Percentiles rank a stretch among this genome's conserved stretches.
Conservation (phyloP, 805 yeast genomes). For the Hanseniaspora vineae region DNA sequence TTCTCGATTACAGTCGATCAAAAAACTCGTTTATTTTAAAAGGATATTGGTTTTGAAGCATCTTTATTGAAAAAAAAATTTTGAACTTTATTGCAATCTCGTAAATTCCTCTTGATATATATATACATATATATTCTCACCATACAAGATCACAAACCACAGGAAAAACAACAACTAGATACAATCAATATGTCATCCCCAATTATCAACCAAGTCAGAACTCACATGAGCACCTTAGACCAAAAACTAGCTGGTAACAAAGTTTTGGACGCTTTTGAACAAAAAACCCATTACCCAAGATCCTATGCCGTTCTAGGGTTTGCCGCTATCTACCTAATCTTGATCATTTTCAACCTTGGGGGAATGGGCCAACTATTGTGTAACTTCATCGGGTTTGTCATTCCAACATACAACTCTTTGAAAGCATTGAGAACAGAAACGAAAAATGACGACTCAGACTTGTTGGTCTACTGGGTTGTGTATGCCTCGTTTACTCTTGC, state of each 20-base stretch:
- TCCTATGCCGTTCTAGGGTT: slow-evolving; percentile 68
- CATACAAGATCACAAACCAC: neutral
- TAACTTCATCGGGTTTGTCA: slow-evolving; percentile 78
- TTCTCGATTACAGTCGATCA: too few species aligned
- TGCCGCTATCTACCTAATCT: slow-evolving; percentile 51
- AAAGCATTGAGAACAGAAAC: slow-evolving; percentile 64
- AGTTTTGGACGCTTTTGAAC: slow-evolving; percentile 29
- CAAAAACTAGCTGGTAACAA: slow-evolving; percentile 20
- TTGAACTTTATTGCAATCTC: too few species aligned
- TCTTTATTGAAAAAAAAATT: too few species aligned
- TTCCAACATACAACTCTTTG: slow-evolving; percentile 85
- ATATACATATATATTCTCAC: too few species aligned
- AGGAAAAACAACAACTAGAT: neutral
- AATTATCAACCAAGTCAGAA: neutral
- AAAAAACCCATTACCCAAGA: slow-evolving; percentile 51
- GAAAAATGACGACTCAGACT: slow-evolving; percentile 69
- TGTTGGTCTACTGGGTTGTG: slow-evolving; percentile 97
- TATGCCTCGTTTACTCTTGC: slow-evolving; percentile 80
- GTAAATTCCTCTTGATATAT: too few species aligned
- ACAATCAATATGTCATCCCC: neutral
- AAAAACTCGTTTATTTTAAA: too few species aligned
- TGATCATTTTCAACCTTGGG: slow-evolving; percentile 81
- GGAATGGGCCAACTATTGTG: slow-evolving; percentile 92
- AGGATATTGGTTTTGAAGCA: too few species aligned
- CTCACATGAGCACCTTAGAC: slow-evolving; percentile 1